Evolutionary conservation across 2,329 filamentous ascomycete species (phyloP).

Genomic region (Daldinia eschscholtzii): DNA sequence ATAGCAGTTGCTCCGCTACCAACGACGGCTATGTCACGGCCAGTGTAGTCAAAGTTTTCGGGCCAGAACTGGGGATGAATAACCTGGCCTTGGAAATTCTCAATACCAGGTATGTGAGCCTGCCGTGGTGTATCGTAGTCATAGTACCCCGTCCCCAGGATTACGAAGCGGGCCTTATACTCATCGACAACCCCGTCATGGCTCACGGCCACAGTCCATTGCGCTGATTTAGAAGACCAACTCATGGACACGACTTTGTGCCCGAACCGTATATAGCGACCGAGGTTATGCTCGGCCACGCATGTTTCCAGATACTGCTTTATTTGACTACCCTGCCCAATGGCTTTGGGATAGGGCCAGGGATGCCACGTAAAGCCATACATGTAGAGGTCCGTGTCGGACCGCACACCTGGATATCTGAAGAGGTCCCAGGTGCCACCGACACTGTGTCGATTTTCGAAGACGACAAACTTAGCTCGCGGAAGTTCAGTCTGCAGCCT

Average conservation of each 20-base stretch:
- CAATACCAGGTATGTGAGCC: slow-evolving; percentile 73
- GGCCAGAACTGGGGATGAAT: slow-evolving; percentile 81
- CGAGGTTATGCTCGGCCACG: slow-evolving; percentile 63
- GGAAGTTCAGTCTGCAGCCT: slow-evolving; percentile 71
- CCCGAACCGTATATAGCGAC: slow-evolving; percentile 65
- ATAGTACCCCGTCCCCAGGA: slow-evolving; percentile 76
- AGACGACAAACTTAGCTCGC: slow-evolving; percentile 70
- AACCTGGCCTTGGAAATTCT: slow-evolving; percentile 70
- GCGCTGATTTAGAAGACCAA: slow-evolving; percentile 69
- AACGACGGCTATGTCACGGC: slow-evolving; percentile 78
- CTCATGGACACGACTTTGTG: slow-evolving; percentile 63
- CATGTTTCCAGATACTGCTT: slow-evolving; percentile 67
- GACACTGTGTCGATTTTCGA: slow-evolving; percentile 74
- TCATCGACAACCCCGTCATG: slow-evolving; percentile 47
- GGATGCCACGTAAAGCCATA: slow-evolving; percentile 78
- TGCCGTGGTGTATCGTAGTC: slow-evolving; percentile 74
- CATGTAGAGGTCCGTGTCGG: slow-evolving; percentile 71
- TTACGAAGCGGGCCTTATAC: slow-evolving; percentile 65
- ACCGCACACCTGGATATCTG: slow-evolving; percentile 78
- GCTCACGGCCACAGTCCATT: slow-evolving; percentile 65
- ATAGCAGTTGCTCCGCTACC: slow-evolving; percentile 84
- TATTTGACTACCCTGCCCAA: slow-evolving; percentile 67
- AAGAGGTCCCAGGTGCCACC: slow-evolving; percentile 87
- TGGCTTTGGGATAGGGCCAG: slow-evolving; percentile 69
- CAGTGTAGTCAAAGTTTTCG: slow-evolving; percentile 71